Conservation (phyloP, 352 stramenopile genomes). For the Globisporangium echinulatum region DNA sequence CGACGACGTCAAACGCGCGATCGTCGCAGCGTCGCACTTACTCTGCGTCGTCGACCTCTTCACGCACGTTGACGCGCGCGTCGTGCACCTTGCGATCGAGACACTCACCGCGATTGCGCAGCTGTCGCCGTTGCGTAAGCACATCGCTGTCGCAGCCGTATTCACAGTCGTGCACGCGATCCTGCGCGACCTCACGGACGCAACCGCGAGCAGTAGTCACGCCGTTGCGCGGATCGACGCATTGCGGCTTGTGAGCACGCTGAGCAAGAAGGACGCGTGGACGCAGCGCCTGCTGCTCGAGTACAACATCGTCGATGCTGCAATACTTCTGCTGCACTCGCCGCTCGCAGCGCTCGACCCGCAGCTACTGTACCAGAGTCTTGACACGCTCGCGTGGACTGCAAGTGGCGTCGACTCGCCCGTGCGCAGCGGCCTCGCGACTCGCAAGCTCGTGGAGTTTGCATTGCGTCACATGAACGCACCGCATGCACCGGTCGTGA, state of each 20-base stretch:
- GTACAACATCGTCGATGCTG: conserved; percentile 41
- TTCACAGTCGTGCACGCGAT: conserved; percentile 33
- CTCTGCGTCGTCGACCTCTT: conserved; percentile 41
- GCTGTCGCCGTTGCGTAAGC: conserved; percentile 13
- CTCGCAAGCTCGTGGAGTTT: conserved; percentile 44
- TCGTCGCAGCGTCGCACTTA: conserved; percentile 37
- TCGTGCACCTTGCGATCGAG: conserved; percentile 33
- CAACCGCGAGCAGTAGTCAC: not conserved
- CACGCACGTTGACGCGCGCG: conserved; percentile 23
- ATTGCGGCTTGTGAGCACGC: conserved; percentile 32
- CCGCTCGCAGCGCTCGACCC: conserved; percentile 24
- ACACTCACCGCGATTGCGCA: conserved; percentile 30
- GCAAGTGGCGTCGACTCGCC: conserved; percentile 26
- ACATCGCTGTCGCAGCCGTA: conserved; percentile 34
- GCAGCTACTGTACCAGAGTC: conserved; percentile 30
- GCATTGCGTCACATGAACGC: conserved; percentile 35
- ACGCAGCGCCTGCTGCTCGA: conserved; percentile 49
- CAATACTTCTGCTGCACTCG: conserved; percentile 43
- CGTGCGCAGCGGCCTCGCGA: conserved; percentile 34
- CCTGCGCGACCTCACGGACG: conserved; percentile 25
- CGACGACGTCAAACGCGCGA: conserved; percentile 23
- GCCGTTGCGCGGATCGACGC: conserved; percentile 28
- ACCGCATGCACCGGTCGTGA: conserved; percentile 19
- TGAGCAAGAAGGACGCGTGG: conserved; percentile 36
- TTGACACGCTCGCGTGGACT: conserved; percentile 55